Percentiles rank a stretch among this genome's conserved stretches.
phyloP scores from a whole-genome alignment of 768 basidiomycete genomes.

The Tylopilus rubrobrunneus region DNA sequence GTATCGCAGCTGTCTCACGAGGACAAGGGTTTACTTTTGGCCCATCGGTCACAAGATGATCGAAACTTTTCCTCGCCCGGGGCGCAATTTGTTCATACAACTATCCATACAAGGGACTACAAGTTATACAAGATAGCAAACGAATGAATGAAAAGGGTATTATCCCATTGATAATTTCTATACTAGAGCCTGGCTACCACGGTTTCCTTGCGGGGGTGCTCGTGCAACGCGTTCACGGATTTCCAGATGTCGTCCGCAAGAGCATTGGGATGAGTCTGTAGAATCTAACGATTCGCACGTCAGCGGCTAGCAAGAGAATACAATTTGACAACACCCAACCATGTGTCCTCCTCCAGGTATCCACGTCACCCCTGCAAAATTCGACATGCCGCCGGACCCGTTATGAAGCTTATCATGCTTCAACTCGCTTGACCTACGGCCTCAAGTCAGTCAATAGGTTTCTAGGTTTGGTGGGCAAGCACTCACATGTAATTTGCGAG shows the following conservation, averaged over 20 bases:
- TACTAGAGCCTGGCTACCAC: too few species aligned
- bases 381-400: neutral
- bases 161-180: too few species aligned
- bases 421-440: neutral
- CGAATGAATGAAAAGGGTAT: too few species aligned
- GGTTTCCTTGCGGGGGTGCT: neutral
- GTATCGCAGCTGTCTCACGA: too few species aligned
- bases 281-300: neutral
- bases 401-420: neutral
- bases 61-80: too few species aligned
- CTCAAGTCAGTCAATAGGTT: neutral
- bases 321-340: neutral
- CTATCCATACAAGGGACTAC: too few species aligned
- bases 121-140: too few species aligned
- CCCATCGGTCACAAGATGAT: neutral
- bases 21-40: neutral
- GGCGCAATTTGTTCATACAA: too few species aligned
- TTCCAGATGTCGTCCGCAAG: neutral
- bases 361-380: neutral
- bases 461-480: neutral
- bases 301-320: neutral
- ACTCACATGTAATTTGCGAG: neutral
- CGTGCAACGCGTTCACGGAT: neutral
- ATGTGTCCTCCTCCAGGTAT: neutral
- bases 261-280: neutral